Evolutionary conservation across 208 protist species (phyloP).

Genomic region (Chromosphaera perkinsii): DNA sequence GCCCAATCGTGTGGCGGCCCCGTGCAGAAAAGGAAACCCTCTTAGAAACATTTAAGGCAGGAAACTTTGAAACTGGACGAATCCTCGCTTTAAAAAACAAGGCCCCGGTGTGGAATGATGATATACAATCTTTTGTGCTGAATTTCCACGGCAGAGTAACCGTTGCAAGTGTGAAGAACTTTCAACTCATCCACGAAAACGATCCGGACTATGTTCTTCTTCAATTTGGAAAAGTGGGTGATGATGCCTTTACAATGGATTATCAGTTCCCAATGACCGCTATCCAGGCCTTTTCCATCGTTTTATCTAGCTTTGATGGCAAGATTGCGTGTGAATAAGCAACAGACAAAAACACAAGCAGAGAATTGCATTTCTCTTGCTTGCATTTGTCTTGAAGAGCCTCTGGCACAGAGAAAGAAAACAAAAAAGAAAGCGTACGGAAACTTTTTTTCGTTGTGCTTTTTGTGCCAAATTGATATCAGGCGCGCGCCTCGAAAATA

Average conservation of each 20-base stretch:
- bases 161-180: slow-evolving; percentile 67
- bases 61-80: slow-evolving; percentile 31
- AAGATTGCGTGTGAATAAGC: slow-evolving; percentile 66
- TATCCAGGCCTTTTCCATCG: slow-evolving; percentile 64
- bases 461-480: too few species aligned
- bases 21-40: neutral
- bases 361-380: too few species aligned
- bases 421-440: too few species aligned
- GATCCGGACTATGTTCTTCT: slow-evolving; percentile 48
- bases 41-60: neutral
- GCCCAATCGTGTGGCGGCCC: neutral
- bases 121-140: slow-evolving; percentile 56
- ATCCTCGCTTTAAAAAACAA: slow-evolving; percentile 61
- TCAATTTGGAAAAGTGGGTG: slow-evolving; percentile 61
- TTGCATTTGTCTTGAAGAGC: too few species aligned
- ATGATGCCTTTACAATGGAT: slow-evolving; percentile 62
- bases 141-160: slow-evolving; percentile 69
- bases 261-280: slow-evolving; percentile 51
- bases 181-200: slow-evolving; percentile 48
- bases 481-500: too few species aligned
- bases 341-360: too few species aligned
- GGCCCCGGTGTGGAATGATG: slow-evolving; percentile 60
- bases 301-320: slow-evolving; percentile 56
- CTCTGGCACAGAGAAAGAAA: too few species aligned
- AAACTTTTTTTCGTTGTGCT: too few species aligned